Base-by-base conservation (phyloP, 768 basidiomycete genomes). In the Serpula lacrymans region DNA sequence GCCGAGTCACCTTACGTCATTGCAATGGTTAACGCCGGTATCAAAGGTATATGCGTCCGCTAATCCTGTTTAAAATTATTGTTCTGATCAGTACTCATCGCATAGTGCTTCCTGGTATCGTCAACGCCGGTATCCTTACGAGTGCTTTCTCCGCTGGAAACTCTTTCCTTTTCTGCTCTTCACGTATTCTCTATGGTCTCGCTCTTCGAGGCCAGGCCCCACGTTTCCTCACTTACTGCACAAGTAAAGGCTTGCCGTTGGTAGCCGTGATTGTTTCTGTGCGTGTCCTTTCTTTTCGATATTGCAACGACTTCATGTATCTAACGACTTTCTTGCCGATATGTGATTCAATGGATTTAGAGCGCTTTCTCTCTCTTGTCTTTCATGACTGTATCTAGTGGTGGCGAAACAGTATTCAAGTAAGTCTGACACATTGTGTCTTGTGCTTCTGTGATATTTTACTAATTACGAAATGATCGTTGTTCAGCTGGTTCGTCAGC, bases 1-100 rank as follows among this genome's bases (percentile, higher is more conserved):
- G 76, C 84, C 1, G 52, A 80, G 38, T 88, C 85, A 1, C 88
- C 89, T 5, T 93, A 85, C 61, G 88, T 91, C 43, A 84, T 91
- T 45, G 88, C 87, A 6, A 80, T 90, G 48, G 72, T 61, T 27
- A 68, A 71, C 28, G 80, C 84, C 0, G 84, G 86, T 8, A 75
- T 88, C 57, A 80, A 72, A 62, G 74, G 72, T 72, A 28, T 10
- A 51, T 21, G 10, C 8, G n/a, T n/a, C n/a, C n/a, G n/a, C 20
- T 5, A 0, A 25, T 1, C 20, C 16, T 33, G 22, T 10, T 22
- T 16, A 8, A 28, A 13, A 31, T 45, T 35, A 34, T 14, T 31
- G n/a, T 32, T 21, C 26, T n/a, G n/a, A n/a, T n/a, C 22, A 51
- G 23, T 23, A 35, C 2, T 24, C 22, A 18, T 4, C 27, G 10